phyloP scores from a whole-genome alignment of 352 stramenopile genomes.

The Phytopythium litorale region DNA sequence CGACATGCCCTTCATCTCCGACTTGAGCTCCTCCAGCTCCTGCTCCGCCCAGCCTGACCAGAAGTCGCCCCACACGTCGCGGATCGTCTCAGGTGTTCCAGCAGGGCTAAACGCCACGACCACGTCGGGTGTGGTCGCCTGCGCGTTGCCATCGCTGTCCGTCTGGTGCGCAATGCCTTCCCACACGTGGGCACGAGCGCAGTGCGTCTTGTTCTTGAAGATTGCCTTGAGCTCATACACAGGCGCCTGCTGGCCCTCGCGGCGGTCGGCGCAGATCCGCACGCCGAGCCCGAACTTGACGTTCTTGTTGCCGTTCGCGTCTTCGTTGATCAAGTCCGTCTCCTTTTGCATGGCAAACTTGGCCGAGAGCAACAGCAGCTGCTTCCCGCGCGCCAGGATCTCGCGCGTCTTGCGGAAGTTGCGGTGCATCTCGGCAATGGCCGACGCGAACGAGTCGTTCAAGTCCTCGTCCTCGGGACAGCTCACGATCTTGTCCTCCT shows the following conservation, averaged over 20 bases:
- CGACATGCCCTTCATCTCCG: slow-evolving; percentile 73
- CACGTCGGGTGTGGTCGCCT: slow-evolving; percentile 44
- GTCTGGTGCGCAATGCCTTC: slow-evolving; percentile 47
- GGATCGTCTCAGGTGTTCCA: slow-evolving; percentile 77
- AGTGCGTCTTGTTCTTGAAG: slow-evolving; percentile 83
- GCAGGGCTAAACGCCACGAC: slow-evolving; percentile 80
- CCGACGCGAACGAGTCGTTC: slow-evolving; percentile 73
- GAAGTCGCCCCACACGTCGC: slow-evolving; percentile 81
- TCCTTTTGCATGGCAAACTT: slow-evolving; percentile 90
- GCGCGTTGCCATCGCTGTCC: slow-evolving; percentile 14
- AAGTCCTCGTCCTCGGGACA: slow-evolving; percentile 75
- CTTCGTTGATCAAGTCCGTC: slow-evolving; percentile 81
- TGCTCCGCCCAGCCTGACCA: slow-evolving; percentile 86
- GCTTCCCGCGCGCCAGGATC: slow-evolving; percentile 76
- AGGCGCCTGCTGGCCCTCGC: slow-evolving; percentile 35
- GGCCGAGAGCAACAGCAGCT: slow-evolving; percentile 72
- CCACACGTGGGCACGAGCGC: slow-evolving; percentile 73
- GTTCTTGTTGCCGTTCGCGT: slow-evolving; percentile 85
- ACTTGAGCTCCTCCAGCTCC: slow-evolving; percentile 76
- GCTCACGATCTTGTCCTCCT: slow-evolving; percentile 78
- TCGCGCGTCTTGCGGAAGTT: slow-evolving; percentile 68
- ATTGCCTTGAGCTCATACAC: slow-evolving; percentile 85
- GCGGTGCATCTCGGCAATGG: slow-evolving; percentile 70
- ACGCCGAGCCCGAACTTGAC: slow-evolving; percentile 78
- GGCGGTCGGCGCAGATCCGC: slow-evolving; percentile 67